Conservation (phyloP, 176 grass and related monocot species). For the Cenchrus americanus region DNA sequence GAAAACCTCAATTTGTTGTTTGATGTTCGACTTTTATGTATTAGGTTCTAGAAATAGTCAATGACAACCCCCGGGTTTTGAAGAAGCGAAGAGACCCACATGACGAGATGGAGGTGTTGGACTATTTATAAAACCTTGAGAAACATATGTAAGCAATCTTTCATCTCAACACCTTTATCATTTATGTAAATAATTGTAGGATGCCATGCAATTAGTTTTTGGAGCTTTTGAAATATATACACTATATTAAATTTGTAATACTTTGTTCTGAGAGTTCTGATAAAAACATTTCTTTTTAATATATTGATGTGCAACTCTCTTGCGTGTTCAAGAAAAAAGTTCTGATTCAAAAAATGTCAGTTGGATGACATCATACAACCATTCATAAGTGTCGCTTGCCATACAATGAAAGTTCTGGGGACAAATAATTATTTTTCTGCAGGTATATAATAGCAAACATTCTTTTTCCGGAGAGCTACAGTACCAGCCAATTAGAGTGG, state of each 20-base stretch:
- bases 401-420: neutral
- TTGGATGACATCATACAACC: neutral
- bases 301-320: no score
- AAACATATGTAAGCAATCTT: conserved; percentile 41
- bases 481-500: conserved; percentile 13
- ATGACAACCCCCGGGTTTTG: conserved; percentile 74
- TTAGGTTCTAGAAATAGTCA: conserved; percentile 94
- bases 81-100: conserved; percentile 54
- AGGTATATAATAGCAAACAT: conserved; percentile 43
- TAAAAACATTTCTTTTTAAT: neutral
- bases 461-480: neutral
- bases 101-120: conserved; percentile 67
- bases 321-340: no score
- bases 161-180: conserved; percentile 3
- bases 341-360: no score
- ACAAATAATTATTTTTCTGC: conserved; percentile 32
- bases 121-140: conserved; percentile 56
- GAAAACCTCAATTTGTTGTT: neutral
- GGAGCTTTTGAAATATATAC: neutral
- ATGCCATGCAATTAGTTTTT: neutral
- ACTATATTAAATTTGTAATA: neutral
- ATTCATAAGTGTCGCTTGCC: neutral
- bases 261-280: neutral
- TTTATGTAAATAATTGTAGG: conserved; percentile 9
- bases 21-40: conserved; percentile 34